Conservation (phyloP, 1,284 basidiomycete genomes). For the Crucibulum cyathiforme region DNA sequence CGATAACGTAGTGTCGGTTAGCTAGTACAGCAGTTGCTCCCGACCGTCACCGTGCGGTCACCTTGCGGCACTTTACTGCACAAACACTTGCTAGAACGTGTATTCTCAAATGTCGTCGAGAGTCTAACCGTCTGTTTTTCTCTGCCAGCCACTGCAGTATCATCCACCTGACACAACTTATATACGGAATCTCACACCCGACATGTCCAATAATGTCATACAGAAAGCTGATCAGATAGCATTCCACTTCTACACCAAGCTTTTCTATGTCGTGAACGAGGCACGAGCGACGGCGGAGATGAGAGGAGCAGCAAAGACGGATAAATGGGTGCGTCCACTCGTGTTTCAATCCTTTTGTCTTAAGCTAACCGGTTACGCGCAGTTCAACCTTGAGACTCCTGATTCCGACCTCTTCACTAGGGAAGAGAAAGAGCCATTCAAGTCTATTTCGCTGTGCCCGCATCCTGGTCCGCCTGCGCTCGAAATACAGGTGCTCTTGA, state of each 20-base stretch:
- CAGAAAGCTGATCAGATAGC: background rate
- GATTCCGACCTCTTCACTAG: constrained; percentile 68
- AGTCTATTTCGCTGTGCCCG: constrained; percentile 56
- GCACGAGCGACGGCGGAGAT: background rate
- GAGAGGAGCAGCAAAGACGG: background rate
- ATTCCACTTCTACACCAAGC: background rate
- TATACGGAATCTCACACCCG: background rate
- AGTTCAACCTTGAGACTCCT: constrained; percentile 83
- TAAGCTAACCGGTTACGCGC: background rate
- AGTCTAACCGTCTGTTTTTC: too few species aligned
- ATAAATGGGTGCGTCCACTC: background rate
- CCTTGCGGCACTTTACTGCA: too few species aligned
- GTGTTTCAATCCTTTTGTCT: background rate
- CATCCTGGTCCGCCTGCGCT: constrained; percentile 51
- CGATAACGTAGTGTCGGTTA: too few species aligned
- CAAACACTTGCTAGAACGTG: too few species aligned
- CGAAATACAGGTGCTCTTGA: constrained; percentile 71
- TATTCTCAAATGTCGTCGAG: too few species aligned
- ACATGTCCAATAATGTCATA: background rate
- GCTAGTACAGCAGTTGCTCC: too few species aligned
- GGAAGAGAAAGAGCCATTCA: constrained; percentile 64
- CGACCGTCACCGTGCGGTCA: too few species aligned
- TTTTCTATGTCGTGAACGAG: background rate
- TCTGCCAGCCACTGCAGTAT: too few species aligned
- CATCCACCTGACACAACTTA: too few species aligned